Conservation (phyloP, 2,329 filamentous ascomycete genomes). For the Fusarium incarnatum region DNA sequence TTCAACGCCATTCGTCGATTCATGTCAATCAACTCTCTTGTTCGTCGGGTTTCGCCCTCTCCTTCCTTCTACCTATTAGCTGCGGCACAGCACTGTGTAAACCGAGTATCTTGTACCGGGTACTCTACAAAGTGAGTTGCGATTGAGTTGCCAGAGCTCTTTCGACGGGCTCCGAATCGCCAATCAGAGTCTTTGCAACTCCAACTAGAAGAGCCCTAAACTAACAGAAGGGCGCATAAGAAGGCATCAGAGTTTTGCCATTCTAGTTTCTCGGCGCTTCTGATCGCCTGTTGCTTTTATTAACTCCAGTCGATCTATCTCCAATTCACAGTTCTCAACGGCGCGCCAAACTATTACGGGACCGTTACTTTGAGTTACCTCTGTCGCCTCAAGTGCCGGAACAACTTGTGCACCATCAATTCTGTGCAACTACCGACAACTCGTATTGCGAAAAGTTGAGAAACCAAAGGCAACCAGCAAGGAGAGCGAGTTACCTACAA, state of each 20-base stretch:
- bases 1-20: slow-evolving; percentile 34
- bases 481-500: neutral
- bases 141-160: slow-evolving; percentile 24
- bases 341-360: slow-evolving; percentile 34
- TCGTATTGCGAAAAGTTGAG: slow-evolving; percentile 40
- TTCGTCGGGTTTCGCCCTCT: slow-evolving; percentile 31
- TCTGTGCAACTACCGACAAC: slow-evolving; percentile 42
- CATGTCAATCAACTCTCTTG: slow-evolving; percentile 21
- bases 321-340: slow-evolving; percentile 29
- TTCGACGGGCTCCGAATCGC: slow-evolving; percentile 5
- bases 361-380: slow-evolving; percentile 37
- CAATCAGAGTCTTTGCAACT: slow-evolving; percentile 23
- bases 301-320: slow-evolving; percentile 19
- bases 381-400: slow-evolving; percentile 33
- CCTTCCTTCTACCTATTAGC: slow-evolving; percentile 37
- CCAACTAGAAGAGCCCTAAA: slow-evolving; percentile 27
- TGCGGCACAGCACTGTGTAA: slow-evolving; percentile 45
- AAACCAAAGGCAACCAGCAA: slow-evolving; percentile 30
- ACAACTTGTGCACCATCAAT: slow-evolving; percentile 33
- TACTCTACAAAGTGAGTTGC: slow-evolving; percentile 23
- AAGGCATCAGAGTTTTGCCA: slow-evolving; percentile 42
- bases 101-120: slow-evolving; percentile 27
- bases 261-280: slow-evolving; percentile 30
- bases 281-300: slow-evolving; percentile 10
- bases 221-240: slow-evolving; percentile 9